Evolutionary conservation across 2,329 filamentous ascomycete species (phyloP), one percentile per base, ranked within the genome.

Genomic region (Phialophora tarda): DNA sequence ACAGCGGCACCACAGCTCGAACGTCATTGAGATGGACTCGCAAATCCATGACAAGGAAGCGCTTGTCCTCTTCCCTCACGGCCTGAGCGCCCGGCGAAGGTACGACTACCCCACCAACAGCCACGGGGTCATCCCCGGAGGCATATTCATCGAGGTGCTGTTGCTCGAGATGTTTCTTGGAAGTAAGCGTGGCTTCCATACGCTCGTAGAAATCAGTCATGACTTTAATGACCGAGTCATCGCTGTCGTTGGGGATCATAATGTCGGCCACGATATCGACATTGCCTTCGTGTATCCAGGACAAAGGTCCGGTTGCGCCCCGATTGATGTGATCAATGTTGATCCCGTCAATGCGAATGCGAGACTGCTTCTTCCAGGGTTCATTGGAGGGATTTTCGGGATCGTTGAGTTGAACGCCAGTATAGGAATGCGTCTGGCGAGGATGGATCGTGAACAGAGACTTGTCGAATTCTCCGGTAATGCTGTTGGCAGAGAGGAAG

Each of bases 161-260:
- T 30, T 65, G 54, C 26, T 71, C 60, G 23, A 69, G 54, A 56
- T 69, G 66, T 53, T 68, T 71, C 59, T 58, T 72, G 41, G 65
- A 69, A 47, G 47, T 65, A 51, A 61, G 38, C 12, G 62, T 72
- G 51, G 95, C 93, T 79, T 99, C 95, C 75, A 99, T 87, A 68
- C 92, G 91, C 77, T 98, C 94, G 78, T 98, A 98, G 74, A 99
- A 93, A 75, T 97, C 93, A n/a, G 91, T 89, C 86, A 99, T 91
- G 54, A 97, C 93, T 77, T 97, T 97, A 26, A 90, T 90, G 63
- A 99, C 89, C 69, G 93, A 91, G 69, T 94, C 93, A 66, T 96
- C 91, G 48, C 88, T 87, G 62, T 98, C 95, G 34, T 88, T 88
- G 0, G 95, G 95, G 68, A 99, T 91, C 88, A 97, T 94, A 71